phyloP scores from a whole-genome alignment of 2,329 filamentous ascomycete genomes.

The Pyrenochaeta sp. region DNA sequence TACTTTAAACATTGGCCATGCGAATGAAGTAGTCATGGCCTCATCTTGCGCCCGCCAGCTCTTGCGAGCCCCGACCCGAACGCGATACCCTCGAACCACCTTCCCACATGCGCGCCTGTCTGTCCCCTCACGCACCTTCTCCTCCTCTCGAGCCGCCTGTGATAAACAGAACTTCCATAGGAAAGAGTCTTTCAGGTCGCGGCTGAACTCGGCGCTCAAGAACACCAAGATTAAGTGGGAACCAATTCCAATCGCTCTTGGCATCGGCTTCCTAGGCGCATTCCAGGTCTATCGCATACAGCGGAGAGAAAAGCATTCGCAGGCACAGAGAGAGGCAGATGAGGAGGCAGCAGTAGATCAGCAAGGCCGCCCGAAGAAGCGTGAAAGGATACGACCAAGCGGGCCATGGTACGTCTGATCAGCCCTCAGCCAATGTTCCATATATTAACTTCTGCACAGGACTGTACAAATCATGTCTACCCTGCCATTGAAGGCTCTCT shows the following conservation, averaged over 20 bases:
- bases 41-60: slow-evolving; percentile 37
- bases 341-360: slow-evolving; percentile 53
- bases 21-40: slow-evolving; percentile 38
- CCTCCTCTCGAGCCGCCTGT: slow-evolving; percentile 51
- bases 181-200: slow-evolving; percentile 64
- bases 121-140: slow-evolving; percentile 41
- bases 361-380: slow-evolving; percentile 58
- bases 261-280: slow-evolving; percentile 82
- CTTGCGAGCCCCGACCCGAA: slow-evolving; percentile 26
- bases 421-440: background rate
- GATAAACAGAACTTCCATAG: slow-evolving; percentile 53
- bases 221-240: slow-evolving; percentile 83
- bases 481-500: slow-evolving; percentile 87
- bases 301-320: slow-evolving; percentile 56
- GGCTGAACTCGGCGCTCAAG: slow-evolving; percentile 66
- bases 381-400: slow-evolving; percentile 75
- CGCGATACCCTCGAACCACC: slow-evolving; percentile 18
- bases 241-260: slow-evolving; percentile 86
- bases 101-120: slow-evolving; percentile 24
- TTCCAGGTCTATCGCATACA: slow-evolving; percentile 84
- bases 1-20: background rate
- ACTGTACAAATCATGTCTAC: slow-evolving; percentile 95
- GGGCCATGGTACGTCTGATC: slow-evolving; percentile 75
- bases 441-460: slow-evolving; percentile 51
- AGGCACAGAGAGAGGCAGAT: slow-evolving; percentile 53